Conservation (phyloP, 2,329 filamentous ascomycete species). For the Neofusicoccum umdonicola region DNA sequence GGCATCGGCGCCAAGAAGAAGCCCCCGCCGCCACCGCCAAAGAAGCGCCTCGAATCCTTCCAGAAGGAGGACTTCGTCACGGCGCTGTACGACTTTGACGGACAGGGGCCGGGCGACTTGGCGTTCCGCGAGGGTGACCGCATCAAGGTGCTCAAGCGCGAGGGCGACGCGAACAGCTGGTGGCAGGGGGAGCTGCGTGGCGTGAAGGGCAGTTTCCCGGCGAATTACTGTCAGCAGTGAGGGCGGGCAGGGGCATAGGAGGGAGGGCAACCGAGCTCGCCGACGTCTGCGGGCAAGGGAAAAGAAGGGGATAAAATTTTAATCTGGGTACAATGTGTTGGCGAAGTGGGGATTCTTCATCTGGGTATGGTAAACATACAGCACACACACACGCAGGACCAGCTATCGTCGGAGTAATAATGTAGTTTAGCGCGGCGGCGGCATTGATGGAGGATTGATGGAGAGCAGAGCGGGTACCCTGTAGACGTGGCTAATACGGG, state of each 20-base stretch:
- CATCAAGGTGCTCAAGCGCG: conserved; percentile 76
- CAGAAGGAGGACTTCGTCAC: conserved; percentile 59
- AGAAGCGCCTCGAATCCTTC: conserved; percentile 52
- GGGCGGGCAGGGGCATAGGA: background rate
- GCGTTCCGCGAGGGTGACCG: conserved; percentile 73
- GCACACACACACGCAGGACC: too few relatives aligned
- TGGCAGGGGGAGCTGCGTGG: conserved; percentile 77
- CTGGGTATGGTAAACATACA: background rate
- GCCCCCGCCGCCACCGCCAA: conserved; percentile 67
- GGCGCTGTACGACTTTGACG: conserved; percentile 72
- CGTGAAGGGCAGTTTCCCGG: conserved; percentile 70
- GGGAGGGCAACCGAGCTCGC: background rate
- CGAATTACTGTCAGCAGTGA: conserved; percentile 68
- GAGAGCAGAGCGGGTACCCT: background rate
- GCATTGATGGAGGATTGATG: background rate
- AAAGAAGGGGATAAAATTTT: background rate
- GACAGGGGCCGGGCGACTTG: conserved; percentile 69
- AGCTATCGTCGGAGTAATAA: background rate
- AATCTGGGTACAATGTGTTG: background rate
- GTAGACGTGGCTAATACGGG: conserved; percentile 1
- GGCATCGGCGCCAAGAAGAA: conserved; percentile 61
- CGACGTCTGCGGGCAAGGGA: background rate
- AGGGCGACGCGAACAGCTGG: conserved; percentile 82
- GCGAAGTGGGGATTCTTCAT: background rate
- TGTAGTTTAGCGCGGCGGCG: background rate